Conservation (phyloP, 345 rosid genomes). For the Arabidopsis suecica region DNA sequence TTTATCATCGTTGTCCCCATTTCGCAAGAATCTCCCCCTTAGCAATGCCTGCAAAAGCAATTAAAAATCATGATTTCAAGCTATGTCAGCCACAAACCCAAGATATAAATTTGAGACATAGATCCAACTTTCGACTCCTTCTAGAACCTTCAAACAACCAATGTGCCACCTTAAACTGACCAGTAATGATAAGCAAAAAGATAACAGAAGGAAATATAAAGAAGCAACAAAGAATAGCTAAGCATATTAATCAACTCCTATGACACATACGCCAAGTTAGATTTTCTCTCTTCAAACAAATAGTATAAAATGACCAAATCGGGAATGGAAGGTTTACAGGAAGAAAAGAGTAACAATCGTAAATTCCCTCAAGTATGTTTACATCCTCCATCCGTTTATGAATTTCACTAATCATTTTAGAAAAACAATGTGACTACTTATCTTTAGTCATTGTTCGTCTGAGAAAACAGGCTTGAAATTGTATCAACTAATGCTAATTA, state of each 20-base stretch:
- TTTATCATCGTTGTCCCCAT: conserved; percentile 59
- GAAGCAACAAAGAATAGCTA: conserved; percentile 1
- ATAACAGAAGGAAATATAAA: background rate
- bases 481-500: background rate
- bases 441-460: background rate
- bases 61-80: conserved; percentile 22
- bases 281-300: background rate
- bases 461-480: background rate
- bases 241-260: conserved; percentile 9
- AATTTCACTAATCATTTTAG: background rate
- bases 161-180: conserved; percentile 3
- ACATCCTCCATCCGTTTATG: background rate
- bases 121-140: background rate
- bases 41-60: conserved; percentile 72
- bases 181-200: background rate
- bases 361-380: conserved; percentile 4
- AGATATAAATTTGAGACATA: conserved; percentile 4
- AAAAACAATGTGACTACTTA: background rate
- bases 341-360: background rate
- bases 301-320: conserved; percentile 9
- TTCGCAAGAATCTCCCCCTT: conserved; percentile 93
- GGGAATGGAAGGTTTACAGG: background rate
- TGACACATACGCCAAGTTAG: background rate
- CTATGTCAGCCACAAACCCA: conserved; percentile 12
- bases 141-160: conserved; percentile 24